Evolutionary conservation across 2,329 filamentous ascomycete genomes (phyloP).

Genomic region (Botrytis fabae): DNA sequence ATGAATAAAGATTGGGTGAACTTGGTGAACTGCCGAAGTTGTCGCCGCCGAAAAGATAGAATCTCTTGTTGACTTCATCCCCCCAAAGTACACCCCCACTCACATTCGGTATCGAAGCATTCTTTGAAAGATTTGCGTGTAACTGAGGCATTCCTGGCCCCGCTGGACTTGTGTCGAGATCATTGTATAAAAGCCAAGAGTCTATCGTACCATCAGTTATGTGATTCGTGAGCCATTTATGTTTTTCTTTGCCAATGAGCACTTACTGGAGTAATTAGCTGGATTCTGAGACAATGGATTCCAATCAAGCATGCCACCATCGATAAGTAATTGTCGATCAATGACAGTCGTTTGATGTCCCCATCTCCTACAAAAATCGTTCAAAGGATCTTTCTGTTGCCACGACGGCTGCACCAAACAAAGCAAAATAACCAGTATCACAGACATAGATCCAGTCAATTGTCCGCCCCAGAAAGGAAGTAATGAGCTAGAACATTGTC

Average conservation of each 20-base stretch:
- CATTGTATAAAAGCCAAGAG: conserved; percentile 56
- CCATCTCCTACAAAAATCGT: conserved; percentile 55
- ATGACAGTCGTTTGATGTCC: conserved; percentile 62
- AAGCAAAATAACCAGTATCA: conserved; percentile 25
- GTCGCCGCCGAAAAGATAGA: conserved; percentile 64
- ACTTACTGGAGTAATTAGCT: conserved; percentile 57
- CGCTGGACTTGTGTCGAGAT: conserved; percentile 49
- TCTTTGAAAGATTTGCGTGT: conserved; percentile 59
- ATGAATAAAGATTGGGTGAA: conserved; percentile 54
- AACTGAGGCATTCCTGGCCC: conserved; percentile 50
- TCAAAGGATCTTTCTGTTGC: conserved; percentile 52
- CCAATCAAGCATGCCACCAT: conserved; percentile 60
- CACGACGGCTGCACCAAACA: conserved; percentile 29
- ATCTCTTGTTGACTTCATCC: conserved; percentile 61
- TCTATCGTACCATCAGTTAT: conserved; percentile 42
- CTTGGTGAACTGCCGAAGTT: conserved; percentile 47
- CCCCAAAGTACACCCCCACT: conserved; percentile 55
- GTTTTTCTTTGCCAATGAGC: not conserved
- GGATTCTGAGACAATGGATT: conserved; percentile 50
- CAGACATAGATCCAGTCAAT: conserved; percentile 23
- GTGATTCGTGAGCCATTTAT: not conserved
- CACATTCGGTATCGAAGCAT: conserved; percentile 54
- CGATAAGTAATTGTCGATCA: conserved; percentile 60
- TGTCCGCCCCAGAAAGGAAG: not conserved
- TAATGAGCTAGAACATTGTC: not conserved